Evolutionary conservation across 345 rosid species (phyloP).

Genomic region (Cardamine occulta): DNA sequence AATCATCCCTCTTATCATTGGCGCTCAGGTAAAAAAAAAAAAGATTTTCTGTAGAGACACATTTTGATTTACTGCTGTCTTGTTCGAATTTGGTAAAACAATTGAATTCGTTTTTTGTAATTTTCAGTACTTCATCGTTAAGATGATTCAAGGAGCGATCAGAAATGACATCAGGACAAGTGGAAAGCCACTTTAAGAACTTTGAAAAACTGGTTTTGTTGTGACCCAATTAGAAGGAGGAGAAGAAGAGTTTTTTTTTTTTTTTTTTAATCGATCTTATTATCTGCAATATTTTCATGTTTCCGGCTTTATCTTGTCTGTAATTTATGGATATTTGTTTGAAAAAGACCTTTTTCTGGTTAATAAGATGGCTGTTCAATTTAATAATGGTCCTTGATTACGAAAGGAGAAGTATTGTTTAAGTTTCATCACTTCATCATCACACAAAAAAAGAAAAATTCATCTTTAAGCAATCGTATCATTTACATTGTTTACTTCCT

Average conservation of each 20-base stretch:
- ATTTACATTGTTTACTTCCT: constrained; percentile 31
- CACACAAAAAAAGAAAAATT: background rate
- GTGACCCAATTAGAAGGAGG: constrained; percentile 20
- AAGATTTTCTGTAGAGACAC: background rate
- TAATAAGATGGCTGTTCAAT: background rate
- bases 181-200: constrained; percentile 51
- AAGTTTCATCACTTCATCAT: constrained; percentile 6
- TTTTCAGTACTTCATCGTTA: constrained; percentile 61
- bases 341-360: background rate
- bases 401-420: background rate
- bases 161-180: constrained; percentile 56
- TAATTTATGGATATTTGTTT: constrained; percentile 17
- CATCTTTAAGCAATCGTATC: constrained; percentile 2
- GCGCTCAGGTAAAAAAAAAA: constrained; percentile 56
- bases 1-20: constrained; percentile 63
- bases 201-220: constrained; percentile 31
- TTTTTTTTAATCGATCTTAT: background rate
- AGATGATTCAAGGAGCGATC: constrained; percentile 67
- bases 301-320: constrained; percentile 29
- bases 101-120: background rate
- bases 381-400: background rate
- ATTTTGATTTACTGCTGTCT: constrained; percentile 1
- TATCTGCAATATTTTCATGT: constrained; percentile 23
- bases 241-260: constrained; percentile 26
- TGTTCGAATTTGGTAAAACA: constrained; percentile 14